These are phyloP conservation scores for Paraconiothyrium brasiliense DNA, from an alignment of 2,329 filamentous ascomycete genomes.

Conservation along the genomic window DNA sequence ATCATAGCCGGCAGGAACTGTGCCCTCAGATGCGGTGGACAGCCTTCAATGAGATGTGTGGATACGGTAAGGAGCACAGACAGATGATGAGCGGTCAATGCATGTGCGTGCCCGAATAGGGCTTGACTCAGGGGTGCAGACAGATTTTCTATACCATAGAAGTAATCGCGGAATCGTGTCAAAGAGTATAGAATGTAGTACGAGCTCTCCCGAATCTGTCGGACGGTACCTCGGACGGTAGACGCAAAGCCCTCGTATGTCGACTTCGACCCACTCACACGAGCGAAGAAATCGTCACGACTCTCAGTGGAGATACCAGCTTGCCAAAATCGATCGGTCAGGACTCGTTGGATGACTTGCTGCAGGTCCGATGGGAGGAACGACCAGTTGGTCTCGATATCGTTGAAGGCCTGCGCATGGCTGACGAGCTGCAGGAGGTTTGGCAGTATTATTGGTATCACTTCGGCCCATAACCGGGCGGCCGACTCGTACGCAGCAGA, in stretches of 20 bases:
- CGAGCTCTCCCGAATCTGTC: conserved; percentile 89
- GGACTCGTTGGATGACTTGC: conserved; percentile 78
- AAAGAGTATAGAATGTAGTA: conserved; percentile 96
- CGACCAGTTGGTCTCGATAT: conserved; percentile 79
- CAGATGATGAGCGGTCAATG: conserved; percentile 89
- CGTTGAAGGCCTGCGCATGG: conserved; percentile 91
- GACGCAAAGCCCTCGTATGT: conserved; percentile 95
- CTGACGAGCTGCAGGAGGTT: conserved; percentile 85
- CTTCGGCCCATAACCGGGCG: conserved; percentile 83
- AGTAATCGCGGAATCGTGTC: conserved; percentile 84
- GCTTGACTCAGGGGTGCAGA: conserved; percentile 84
- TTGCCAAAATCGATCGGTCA: conserved; percentile 98
- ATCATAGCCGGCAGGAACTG: conserved; percentile 88
- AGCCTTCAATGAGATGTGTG: conserved; percentile 89
- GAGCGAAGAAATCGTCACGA: conserved; percentile 94
- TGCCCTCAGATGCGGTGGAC: conserved; percentile 77
- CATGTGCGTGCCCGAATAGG: conserved; percentile 82
- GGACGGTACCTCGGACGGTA: conserved; percentile 85
- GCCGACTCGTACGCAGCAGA: conserved; percentile 79
- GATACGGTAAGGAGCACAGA: conserved; percentile 92
- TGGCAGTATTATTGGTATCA: conserved; percentile 83
- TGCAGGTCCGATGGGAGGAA: conserved; percentile 79
- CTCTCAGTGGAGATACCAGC: conserved; percentile 95
- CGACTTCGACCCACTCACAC: conserved; percentile 85
- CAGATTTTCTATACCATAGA: conserved; percentile 89